phyloP scores from a whole-genome alignment of 805 yeast species.

The Nakazawaea peltata region DNA sequence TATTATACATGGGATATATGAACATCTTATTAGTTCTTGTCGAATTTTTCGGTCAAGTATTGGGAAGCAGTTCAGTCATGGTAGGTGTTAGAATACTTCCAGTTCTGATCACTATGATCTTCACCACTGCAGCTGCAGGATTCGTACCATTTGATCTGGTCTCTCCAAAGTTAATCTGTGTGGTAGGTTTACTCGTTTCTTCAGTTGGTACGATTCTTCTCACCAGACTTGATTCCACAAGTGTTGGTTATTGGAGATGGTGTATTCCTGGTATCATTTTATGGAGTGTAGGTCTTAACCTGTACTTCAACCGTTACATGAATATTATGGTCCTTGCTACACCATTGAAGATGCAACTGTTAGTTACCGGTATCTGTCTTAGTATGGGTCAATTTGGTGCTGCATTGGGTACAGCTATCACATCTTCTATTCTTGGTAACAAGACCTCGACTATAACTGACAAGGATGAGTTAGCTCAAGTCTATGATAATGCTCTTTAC shows the following conservation, averaged over 20 bases:
- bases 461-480: background rate
- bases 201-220: background rate
- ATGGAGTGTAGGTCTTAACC: constrained; percentile 15
- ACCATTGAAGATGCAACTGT: constrained; percentile 30
- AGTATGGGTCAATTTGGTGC: constrained; percentile 27
- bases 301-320: constrained; percentile 26
- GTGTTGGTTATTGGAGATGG: background rate
- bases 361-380: constrained; percentile 27
- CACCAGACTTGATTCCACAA: background rate
- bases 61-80: constrained; percentile 2
- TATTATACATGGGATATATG: background rate
- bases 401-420: constrained; percentile 21
- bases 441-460: background rate
- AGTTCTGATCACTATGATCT: background rate
- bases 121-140: background rate
- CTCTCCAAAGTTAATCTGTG: constrained; percentile 14
- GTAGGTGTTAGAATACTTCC: constrained; percentile 6
- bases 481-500: background rate
- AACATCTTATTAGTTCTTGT: background rate
- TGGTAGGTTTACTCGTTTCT: constrained; percentile 13
- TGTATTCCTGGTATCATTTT: background rate
- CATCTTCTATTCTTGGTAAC: constrained; percentile 21
- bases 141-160: constrained; percentile 13
- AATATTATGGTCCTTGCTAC: constrained; percentile 23
- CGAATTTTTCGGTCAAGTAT: background rate